Evolutionary conservation across 495 filamentous ascomycete genomes (phyloP).

Genomic region (Hypoxylon intermedium): DNA sequence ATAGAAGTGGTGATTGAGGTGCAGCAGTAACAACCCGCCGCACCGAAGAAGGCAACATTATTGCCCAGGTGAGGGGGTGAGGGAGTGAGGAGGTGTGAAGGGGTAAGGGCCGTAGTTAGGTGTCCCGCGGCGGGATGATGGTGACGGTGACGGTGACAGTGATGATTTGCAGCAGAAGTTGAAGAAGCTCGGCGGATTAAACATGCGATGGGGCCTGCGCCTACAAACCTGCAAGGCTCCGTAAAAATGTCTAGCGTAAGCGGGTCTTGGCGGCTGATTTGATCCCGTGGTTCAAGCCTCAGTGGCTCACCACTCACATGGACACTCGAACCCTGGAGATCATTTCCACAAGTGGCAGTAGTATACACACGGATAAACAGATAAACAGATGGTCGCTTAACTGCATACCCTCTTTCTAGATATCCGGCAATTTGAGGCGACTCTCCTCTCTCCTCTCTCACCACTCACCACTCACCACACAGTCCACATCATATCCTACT

Average conservation of each 20-base stretch:
- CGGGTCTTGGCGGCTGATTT: not conserved
- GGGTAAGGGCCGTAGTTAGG: not conserved
- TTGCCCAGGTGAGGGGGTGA: conserved; percentile 32
- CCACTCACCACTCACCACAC: too few relatives aligned
- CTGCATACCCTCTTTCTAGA: too few relatives aligned
- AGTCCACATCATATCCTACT: too few relatives aligned
- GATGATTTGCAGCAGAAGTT: conserved; percentile 15
- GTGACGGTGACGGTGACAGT: not conserved
- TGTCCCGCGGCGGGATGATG: conserved; percentile 27
- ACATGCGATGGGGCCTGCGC: conserved; percentile 20
- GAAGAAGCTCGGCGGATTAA: conserved; percentile 20
- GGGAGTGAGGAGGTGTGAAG: conserved; percentile 18
- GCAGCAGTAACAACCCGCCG: conserved; percentile 55
- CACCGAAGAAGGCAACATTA: conserved; percentile 61
- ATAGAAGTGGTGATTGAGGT: conserved; percentile 51
- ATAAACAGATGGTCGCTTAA: too few relatives aligned
- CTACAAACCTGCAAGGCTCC: conserved; percentile 24
- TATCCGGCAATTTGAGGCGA: too few relatives aligned
- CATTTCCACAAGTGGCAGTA: too few relatives aligned
- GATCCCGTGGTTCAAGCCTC: conserved; percentile 6
- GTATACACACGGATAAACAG: too few relatives aligned
- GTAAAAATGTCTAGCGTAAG: conserved; percentile 14
- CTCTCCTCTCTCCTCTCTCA: too few relatives aligned
- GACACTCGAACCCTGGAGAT: too few relatives aligned
- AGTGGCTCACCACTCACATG: conserved; percentile 9